Base-by-base conservation (phyloP, 805 yeast genomes). In the Metschnikowia aberdeeniae region DNA sequence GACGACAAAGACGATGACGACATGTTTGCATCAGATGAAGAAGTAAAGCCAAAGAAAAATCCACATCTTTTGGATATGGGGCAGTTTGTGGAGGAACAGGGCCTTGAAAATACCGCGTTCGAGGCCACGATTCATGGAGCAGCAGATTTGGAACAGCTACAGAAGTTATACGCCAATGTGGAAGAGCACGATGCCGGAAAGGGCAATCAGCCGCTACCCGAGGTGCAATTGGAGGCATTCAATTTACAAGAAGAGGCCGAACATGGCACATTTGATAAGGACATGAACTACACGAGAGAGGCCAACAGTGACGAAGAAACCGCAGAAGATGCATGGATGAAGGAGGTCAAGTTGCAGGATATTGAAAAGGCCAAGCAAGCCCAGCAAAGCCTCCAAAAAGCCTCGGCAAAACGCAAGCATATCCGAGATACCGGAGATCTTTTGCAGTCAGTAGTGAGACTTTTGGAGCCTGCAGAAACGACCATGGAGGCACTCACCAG, bases 251-350 rank as follows among this genome's bases (percentile, higher is more conserved):
- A 76, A 14, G 92, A 86, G 53, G 61, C 68, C 35, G 73, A 73
- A 43, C 79, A 76, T 37, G 92, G 89, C 2, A 60, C 60, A 3
- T 81, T 82, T 56, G 89, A 83, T 52, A 70, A 64, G 32, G 77
- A 75, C 33, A 88, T 89, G 1, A 82, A 80, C 52, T 84, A 68
- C 52, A 64, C 80, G 14, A 64, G 74, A 22, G 62, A 64, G 12
- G 72, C 69, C 3, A 66, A 66, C 3, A 47, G 52, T 9, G 57
- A 56, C 11, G 71, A 59, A 5, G 59, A 59, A 19, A 63, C 63
- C 9, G 64, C 59, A 5, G 60, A 54, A 6, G 57, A 55, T 7
- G 61, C 51, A 12, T 54, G 57, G 57, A 45, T 52, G 51, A 40
- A 28, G n/a, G 50, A 39, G 0, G 30, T 49, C 1, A 40, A 42